These are phyloP conservation scores for Phytophthora vignae DNA, from an alignment of 352 stramenopile species.

Conservation along the genomic window DNA sequence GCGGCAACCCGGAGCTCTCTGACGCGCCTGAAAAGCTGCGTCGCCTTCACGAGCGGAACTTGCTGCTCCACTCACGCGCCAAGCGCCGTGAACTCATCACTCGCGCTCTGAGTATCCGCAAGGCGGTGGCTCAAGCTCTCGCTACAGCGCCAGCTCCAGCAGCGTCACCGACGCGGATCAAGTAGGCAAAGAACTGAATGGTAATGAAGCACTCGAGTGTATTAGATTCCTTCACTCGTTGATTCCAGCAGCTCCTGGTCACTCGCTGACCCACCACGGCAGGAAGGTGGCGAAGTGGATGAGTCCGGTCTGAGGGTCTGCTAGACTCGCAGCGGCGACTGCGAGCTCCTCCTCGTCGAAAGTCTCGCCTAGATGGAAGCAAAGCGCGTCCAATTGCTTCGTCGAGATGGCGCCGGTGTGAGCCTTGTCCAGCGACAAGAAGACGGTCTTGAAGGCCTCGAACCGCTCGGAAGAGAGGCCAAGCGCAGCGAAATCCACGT, in stretches of 20 bases:
- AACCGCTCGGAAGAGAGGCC: constrained; percentile 58
- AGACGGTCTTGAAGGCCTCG: constrained; percentile 68
- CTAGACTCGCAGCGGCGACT: constrained; percentile 54
- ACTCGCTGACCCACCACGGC: constrained; percentile 70
- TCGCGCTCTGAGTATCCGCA: constrained; percentile 60
- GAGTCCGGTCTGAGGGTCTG: constrained; percentile 58
- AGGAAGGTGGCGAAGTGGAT: constrained; percentile 76
- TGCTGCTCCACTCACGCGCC: constrained; percentile 65
- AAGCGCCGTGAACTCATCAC: constrained; percentile 74
- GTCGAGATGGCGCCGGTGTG: constrained; percentile 60
- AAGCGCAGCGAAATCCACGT: constrained; percentile 59
- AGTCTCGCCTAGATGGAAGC: constrained; percentile 63
- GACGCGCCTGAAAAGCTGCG: constrained; percentile 59
- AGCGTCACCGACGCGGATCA: constrained; percentile 11
- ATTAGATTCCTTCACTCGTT: neutral
- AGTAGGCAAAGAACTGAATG: constrained; percentile 14
- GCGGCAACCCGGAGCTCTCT: constrained; percentile 43
- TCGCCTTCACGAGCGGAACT: constrained; percentile 67
- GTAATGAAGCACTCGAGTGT: neutral
- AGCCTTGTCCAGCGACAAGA: constrained; percentile 56
- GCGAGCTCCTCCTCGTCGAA: constrained; percentile 68
- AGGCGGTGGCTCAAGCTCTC: constrained; percentile 46
- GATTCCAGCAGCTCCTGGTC: neutral
- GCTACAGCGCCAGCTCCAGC: constrained; percentile 17
- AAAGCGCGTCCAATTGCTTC: constrained; percentile 65